Conservation (phyloP, 2,329 filamentous ascomycete species). For the Cladosporium sp. region DNA sequence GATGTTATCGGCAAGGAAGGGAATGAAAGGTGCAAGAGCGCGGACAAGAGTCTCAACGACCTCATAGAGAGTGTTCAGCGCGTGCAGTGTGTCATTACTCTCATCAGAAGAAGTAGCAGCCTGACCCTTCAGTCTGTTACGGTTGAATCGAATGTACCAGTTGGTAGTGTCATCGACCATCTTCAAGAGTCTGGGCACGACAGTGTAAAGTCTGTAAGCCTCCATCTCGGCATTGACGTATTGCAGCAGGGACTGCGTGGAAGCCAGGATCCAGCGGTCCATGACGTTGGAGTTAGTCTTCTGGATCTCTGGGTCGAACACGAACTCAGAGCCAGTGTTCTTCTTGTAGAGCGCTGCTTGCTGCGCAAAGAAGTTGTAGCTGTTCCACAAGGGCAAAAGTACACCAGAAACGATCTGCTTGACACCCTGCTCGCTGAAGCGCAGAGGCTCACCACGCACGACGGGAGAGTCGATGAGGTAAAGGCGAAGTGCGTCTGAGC, state of each 20-base stretch:
- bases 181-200: conserved; percentile 69
- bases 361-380: conserved; percentile 92
- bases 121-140: conserved; percentile 77
- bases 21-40: conserved; percentile 88
- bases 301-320: conserved; percentile 72
- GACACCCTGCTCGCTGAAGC: conserved; percentile 88
- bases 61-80: conserved; percentile 90
- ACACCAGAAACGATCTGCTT: conserved; percentile 95
- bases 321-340: conserved; percentile 69
- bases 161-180: conserved; percentile 95
- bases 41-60: conserved; percentile 85
- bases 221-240: conserved; percentile 93
- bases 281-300: conserved; percentile 83
- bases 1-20: conserved; percentile 93
- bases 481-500: conserved; percentile 86
- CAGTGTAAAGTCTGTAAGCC: conserved; percentile 70
- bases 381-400: conserved; percentile 88
- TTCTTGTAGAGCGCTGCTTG: conserved; percentile 86
- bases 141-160: conserved; percentile 96
- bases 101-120: conserved; percentile 41
- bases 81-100: conserved; percentile 81
- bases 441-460: conserved; percentile 81
- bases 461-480: conserved; percentile 97
- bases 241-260: conserved; percentile 82
- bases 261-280: conserved; percentile 92